Evolutionary conservation across 352 stramenopile genomes (phyloP), one percentile per base, ranked within the genome.

Genomic region (Thraustochytrium sp.): DNA sequence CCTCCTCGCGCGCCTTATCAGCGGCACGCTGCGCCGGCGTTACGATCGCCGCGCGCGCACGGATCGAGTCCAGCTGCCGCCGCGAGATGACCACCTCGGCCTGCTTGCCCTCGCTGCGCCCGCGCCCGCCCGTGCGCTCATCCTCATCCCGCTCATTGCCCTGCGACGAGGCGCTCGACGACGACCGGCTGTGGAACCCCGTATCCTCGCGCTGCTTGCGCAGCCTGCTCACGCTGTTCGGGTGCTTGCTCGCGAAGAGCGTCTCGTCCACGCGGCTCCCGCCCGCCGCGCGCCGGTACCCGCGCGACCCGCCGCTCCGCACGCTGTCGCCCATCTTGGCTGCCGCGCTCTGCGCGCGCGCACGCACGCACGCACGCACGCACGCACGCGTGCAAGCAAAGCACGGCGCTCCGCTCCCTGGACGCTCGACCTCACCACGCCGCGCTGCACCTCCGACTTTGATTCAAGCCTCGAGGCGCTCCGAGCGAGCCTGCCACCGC

Each of bases 151-250:
- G n/a, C n/a, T n/a, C n/a, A n/a, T n/a, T n/a, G n/a, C n/a, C n/a
- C n/a, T n/a, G n/a, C n/a, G 59, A 13, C 31, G 26, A 55, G n/a
- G 21, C 46, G 34, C 36, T 72, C 26, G 26, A 46, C 34, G 29
- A 11, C 11, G 36, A 11, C 40, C 26, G 13, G 26, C 8, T 42
- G 59, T 72, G 59, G 40, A 72, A 72, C 36, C 59, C 59, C 1
- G 59, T 72, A 26, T 72, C 59, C 68, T 80, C 68, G 51, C 68
- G 68, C 68, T 44, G 8, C 21, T 68, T 53, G 11, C 49, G 68
- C 46, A 80, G 42, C 31, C 68, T 44, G 68, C 68, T 80, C 68
- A 80, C 68, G 51, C 68, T 80, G 53, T 80, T 68, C 38, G 48
- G 31, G 31, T 80, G 48, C 51, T 18, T 26, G 68, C 31, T 55